Evolutionary conservation across 2,329 filamentous ascomycete genomes (phyloP).

Genomic region (Leptographium wingfieldii): DNA sequence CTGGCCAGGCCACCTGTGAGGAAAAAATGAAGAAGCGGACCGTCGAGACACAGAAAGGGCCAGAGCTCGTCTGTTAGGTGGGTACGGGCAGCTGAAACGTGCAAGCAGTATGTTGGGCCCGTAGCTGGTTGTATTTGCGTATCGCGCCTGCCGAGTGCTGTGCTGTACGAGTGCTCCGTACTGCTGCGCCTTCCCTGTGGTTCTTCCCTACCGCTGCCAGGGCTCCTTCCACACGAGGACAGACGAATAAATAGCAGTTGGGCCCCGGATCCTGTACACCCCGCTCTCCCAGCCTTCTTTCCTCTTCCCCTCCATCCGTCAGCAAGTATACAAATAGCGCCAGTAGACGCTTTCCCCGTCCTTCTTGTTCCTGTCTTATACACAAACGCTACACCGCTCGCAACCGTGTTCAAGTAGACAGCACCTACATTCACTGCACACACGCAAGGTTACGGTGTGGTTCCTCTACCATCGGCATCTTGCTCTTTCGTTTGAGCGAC

Average conservation of each 20-base stretch:
- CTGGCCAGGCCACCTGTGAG: neutral
- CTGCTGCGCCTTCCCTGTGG: conserved; percentile 1
- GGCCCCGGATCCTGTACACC: conserved; percentile 6
- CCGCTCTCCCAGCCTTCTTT: conserved; percentile 12
- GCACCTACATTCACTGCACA: neutral
- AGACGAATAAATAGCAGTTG: conserved; percentile 7
- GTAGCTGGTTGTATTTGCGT: neutral
- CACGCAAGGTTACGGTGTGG: neutral
- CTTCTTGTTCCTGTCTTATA: neutral
- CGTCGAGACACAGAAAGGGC: neutral
- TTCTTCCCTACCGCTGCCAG: neutral
- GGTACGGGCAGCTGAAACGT: neutral
- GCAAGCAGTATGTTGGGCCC: neutral
- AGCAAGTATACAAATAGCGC: neutral
- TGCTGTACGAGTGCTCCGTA: no score
- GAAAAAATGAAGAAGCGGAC: neutral
- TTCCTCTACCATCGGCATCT: neutral
- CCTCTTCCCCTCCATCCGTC: conserved; percentile 1
- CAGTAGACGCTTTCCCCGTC: neutral
- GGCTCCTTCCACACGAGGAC: neutral
- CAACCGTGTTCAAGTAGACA: neutral
- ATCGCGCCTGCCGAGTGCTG: neutral
- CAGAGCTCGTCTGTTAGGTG: neutral
- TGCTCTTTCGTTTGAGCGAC: neutral
- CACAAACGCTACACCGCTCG: no score